Evolutionary conservation across 2,329 filamentous ascomycete species (phyloP).

Genomic region (Metarhizium rileyi): DNA sequence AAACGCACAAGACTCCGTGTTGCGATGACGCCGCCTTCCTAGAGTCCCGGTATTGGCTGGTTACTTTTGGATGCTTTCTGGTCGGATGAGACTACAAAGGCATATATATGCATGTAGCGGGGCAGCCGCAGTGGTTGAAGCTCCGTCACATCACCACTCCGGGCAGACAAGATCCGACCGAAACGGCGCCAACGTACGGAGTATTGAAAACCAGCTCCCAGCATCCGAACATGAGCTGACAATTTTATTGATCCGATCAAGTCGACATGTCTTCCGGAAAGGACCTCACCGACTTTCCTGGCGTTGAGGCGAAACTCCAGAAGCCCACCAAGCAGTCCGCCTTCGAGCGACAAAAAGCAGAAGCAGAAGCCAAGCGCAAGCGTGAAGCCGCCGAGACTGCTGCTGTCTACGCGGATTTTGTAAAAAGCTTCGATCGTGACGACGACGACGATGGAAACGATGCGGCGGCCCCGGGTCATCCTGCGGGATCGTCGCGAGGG

Average conservation of each 20-base stretch:
- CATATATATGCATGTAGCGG: conserved; percentile 11
- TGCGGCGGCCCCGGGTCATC: conserved; percentile 4
- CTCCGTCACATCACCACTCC: neutral
- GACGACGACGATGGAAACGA: conserved; percentile 32
- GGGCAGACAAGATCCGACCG: neutral
- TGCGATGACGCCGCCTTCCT: neutral
- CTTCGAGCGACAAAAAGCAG: conserved; percentile 81
- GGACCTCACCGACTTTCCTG: conserved; percentile 51
- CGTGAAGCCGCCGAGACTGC: conserved; percentile 81
- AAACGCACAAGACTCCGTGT: neutral
- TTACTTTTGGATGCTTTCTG: neutral
- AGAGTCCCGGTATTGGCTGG: neutral
- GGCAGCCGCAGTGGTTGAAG: neutral
- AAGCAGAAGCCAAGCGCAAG: conserved; percentile 78
- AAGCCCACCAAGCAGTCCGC: conserved; percentile 75
- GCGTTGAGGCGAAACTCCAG: conserved; percentile 66
- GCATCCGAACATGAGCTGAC: conserved; percentile 7
- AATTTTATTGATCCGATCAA: neutral
- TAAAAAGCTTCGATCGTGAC: conserved; percentile 65
- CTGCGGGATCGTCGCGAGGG: conserved; percentile 13
- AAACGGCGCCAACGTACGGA: neutral
- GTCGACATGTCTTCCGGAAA: conserved; percentile 37
- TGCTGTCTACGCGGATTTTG: conserved; percentile 77
- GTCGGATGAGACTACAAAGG: too few relatives aligned
- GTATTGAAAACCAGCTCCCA: neutral